Evolutionary conservation across 2,329 filamentous ascomycete species (phyloP).

Genomic region (Microdochium trichocladiopsis): DNA sequence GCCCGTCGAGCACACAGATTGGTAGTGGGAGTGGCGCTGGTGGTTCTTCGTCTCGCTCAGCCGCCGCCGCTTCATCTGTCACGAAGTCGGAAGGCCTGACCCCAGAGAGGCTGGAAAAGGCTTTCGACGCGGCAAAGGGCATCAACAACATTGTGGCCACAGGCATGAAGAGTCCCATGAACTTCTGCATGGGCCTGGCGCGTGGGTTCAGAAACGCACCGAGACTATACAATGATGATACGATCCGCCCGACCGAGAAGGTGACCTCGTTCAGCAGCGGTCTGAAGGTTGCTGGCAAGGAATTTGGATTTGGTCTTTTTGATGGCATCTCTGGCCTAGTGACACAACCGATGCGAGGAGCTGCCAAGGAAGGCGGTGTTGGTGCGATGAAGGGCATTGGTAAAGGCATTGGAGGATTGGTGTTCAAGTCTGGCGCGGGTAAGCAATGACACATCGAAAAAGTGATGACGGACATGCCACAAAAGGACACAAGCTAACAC

Average conservation of each 20-base stretch:
- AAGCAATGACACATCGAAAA: conserved; percentile 17
- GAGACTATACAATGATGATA: conserved; percentile 77
- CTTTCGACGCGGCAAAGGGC: conserved; percentile 34
- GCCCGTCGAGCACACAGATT: not conserved
- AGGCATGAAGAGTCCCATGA: conserved; percentile 75
- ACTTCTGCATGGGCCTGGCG: conserved; percentile 74
- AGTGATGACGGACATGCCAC: not conserved
- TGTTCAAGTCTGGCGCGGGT: conserved; percentile 78
- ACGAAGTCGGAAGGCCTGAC: not conserved
- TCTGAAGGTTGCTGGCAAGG: conserved; percentile 69
- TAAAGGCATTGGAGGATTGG: conserved; percentile 74
- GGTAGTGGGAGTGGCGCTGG: not conserved
- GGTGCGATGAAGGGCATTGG: conserved; percentile 66
- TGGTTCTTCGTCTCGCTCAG: not conserved
- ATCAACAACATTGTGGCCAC: conserved; percentile 57
- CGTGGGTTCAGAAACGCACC: conserved; percentile 87
- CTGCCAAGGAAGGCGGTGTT: conserved; percentile 51
- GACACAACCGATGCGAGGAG: conserved; percentile 67
- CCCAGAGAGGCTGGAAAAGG: conserved; percentile 15
- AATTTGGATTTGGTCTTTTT: conserved; percentile 70
- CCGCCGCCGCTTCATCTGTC: not conserved
- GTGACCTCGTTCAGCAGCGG: conserved; percentile 74
- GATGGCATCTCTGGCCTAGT: conserved; percentile 77
- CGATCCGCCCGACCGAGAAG: conserved; percentile 69
- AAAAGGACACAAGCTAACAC: not conserved